Evolutionary conservation across 176 grass and related monocot genomes (phyloP), one percentile per base, ranked within the genome.

Genomic region (Chrysopogon serrulatus): DNA sequence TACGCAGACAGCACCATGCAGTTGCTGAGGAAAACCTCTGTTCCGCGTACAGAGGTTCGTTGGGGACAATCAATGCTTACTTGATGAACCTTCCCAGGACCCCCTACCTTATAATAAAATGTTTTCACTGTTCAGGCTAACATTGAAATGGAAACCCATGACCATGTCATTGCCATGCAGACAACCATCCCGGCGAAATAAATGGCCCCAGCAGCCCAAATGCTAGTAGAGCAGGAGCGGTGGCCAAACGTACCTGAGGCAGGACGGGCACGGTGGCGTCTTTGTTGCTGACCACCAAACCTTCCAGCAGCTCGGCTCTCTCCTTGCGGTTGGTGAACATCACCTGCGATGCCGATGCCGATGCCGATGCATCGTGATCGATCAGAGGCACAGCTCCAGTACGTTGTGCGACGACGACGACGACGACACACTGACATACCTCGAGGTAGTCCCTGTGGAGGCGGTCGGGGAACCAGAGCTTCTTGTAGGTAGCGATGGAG

Each of bases 251-350:
- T 82, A 93, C 92, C 92, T 92, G 92, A 10, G 81, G 17, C 24
- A 98, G 80, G 14, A 79, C 80, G 18, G 96, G 93, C 59, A 93
- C 68, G 26, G 65, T 90, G 76, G 89, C 89, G 43, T 93, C 93
- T 79, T 94, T 91, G 76, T 92, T 92, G 86, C 91, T 95, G 82
- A 93, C 89, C 87, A 98, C 79, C 89, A 93, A 83, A 61, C 87
- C 91, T 88, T 98, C 83, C 44, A 98, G 87, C 76, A 98, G 65
- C 85, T 98, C 96, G 0, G 77, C 84, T 66, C 87, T 92, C 80
- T 98, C 91, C 80, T 98, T 98, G 68, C 85, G 90, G 87, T 98
- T 89, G 67, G 44, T 71, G 80, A 93, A 95, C 93, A 98, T 98
- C 32, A 91, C 88, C 93, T 97, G 84, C 60, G 9, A 37, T 6